A percentile compares a stretch with the other conserved stretches of the same genome.
These are phyloP conservation scores for Saccharomyces paradoxus DNA, from an alignment of 805 yeast genomes.

Conservation along the genomic window DNA sequence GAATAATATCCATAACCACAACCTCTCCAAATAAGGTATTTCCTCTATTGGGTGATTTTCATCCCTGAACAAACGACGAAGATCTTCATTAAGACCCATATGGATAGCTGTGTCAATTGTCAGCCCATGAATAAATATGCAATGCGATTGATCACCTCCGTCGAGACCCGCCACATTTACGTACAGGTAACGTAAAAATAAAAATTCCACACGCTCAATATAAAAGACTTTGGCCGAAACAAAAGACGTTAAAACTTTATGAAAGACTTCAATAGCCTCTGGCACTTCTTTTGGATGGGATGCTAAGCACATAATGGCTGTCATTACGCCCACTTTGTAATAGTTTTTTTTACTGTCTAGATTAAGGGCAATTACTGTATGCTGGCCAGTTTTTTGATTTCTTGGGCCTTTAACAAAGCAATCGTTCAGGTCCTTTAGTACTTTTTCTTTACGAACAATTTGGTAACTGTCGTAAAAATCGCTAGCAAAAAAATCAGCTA, in stretches of 20 bases:
- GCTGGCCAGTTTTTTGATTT: slow-evolving; percentile 2
- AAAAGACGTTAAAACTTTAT: slow-evolving; percentile 9
- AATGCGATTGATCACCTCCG: slow-evolving; percentile 8
- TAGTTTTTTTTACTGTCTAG: slow-evolving; percentile 9
- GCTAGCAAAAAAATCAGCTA: slow-evolving; percentile 6
- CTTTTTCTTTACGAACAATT: slow-evolving; percentile 5
- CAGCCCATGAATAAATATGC: slow-evolving; percentile 1
- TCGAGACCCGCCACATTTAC: slow-evolving; percentile 5
- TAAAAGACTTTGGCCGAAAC: slow-evolving; percentile 3
- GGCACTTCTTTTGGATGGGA: slow-evolving; percentile 4
- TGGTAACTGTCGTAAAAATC: slow-evolving; percentile 3
- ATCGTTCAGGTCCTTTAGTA: slow-evolving; percentile 1
- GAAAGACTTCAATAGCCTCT: slow-evolving; percentile 6
- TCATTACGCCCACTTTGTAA: slow-evolving; percentile 10
- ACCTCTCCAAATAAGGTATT: slow-evolving; percentile 4
- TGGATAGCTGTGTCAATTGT: slow-evolving; percentile 6
- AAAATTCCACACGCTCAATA: slow-evolving; percentile 4
- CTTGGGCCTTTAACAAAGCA: slow-evolving; percentile 8
- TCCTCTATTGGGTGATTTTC: slow-evolving; percentile 1
- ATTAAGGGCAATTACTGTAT: slow-evolving; percentile 3
- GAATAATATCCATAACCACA: slow-evolving; percentile 9
- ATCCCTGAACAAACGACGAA: slow-evolving; percentile 1
- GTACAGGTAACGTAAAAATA: slow-evolving; percentile 4
- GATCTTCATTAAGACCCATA: slow-evolving; percentile 8
- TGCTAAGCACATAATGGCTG: slow-evolving; percentile 6